These are phyloP conservation scores for Rubia peregrina DNA, from an alignment of 305 asterid genomes.

Conservation along the genomic window DNA sequence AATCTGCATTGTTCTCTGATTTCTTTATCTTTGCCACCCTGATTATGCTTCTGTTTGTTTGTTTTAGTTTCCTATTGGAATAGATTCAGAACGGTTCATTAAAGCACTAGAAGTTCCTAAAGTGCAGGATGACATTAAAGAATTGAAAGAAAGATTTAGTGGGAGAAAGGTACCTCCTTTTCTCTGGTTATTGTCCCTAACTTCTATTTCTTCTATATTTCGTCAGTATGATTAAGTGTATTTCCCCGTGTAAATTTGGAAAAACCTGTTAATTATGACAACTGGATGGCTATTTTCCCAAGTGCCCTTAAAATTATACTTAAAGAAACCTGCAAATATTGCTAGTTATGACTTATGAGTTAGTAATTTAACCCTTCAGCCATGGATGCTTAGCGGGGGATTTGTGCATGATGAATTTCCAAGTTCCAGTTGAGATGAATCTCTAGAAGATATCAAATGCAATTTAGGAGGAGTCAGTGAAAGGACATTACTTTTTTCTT, in stretches of 20 bases:
- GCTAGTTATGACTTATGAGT: not conserved
- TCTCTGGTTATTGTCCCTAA: constrained; percentile 11
- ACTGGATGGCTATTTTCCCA: not conserved
- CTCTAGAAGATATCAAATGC: not conserved
- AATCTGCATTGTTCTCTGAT: constrained; percentile 6
- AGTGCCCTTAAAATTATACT: not conserved
- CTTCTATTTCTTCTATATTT: not conserved
- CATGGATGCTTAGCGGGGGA: not conserved
- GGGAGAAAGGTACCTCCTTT: constrained; percentile 65
- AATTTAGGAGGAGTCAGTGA: not conserved
- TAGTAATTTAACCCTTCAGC: not conserved
- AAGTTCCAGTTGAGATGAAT: not conserved
- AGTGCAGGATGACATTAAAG: constrained; percentile 61
- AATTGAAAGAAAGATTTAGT: constrained; percentile 64
- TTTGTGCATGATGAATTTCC: not conserved
- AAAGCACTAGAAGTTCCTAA: constrained; percentile 56
- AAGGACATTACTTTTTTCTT: not conserved
- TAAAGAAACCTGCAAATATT: not conserved
- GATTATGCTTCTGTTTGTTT: constrained; percentile 17
- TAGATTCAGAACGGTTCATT: constrained; percentile 86
- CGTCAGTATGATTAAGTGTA: not conserved
- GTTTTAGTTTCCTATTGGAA: constrained; percentile 82
- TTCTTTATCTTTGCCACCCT: constrained; percentile 11
- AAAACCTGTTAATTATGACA: not conserved
- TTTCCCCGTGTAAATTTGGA: not conserved